Percentiles rank a stretch among this genome's conserved stretches.
phyloP scores from a whole-genome alignment of 805 yeast species.

The Tetrapisispora pingtungensis region DNA sequence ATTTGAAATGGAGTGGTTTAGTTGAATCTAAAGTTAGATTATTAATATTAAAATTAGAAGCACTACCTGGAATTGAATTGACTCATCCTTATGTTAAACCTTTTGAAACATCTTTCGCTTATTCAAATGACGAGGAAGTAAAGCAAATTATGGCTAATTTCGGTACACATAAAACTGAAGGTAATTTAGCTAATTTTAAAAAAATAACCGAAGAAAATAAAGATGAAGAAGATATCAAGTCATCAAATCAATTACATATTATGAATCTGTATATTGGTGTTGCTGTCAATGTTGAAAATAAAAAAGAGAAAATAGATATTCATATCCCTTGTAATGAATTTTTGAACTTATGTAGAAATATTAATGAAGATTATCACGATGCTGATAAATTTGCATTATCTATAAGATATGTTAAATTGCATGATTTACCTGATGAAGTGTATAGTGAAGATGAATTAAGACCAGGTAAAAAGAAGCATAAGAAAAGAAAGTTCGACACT shows the following conservation, averaged over 20 bases:
- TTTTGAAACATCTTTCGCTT: conserved; percentile 46
- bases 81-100: conserved; percentile 89
- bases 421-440: conserved; percentile 79
- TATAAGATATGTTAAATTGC: conserved; percentile 62
- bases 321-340: conserved; percentile 88
- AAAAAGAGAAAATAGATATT: conserved; percentile 62
- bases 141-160: conserved; percentile 49
- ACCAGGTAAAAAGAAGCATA: conserved; percentile 52
- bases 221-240: conserved; percentile 23
- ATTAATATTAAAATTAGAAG: conserved; percentile 75
- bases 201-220: conserved; percentile 32
- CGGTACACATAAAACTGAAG: conserved; percentile 50
- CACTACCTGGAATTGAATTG: conserved; percentile 57
- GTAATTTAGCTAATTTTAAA: conserved; percentile 18
- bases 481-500: conserved; percentile 36
- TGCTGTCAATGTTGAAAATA: conserved; percentile 38
- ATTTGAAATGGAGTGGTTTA: conserved; percentile 83
- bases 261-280: conserved; percentile 79
- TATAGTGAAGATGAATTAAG: conserved; percentile 69
- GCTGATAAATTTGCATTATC: conserved; percentile 43
- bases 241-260: conserved; percentile 39
- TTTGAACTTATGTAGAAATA: conserved; percentile 65
- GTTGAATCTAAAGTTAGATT: conserved; percentile 81
- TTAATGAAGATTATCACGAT: conserved; percentile 56
- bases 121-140: conserved; percentile 44